Evolutionary conservation across 768 basidiomycete species (phyloP), one percentile per base, ranked within the genome.

Genomic region (Pleurotus tuber-regium): DNA sequence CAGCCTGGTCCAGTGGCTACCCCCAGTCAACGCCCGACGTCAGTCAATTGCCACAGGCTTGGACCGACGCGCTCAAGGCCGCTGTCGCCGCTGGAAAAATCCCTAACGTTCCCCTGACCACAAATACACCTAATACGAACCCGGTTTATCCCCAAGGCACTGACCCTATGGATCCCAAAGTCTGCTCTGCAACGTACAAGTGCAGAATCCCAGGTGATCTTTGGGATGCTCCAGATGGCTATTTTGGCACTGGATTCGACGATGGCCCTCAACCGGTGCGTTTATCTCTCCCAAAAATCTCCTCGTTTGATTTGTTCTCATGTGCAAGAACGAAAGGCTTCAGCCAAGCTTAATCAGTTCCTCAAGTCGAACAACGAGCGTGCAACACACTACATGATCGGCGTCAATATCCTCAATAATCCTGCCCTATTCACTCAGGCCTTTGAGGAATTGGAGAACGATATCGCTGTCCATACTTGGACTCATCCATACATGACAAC

Each of bases 381-480:
- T n/a, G 84, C 83, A 2, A 95, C 93, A 4, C 92, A 95, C 63
- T 96, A 95, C 66, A 81, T 93, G 75, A 95, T 97, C 56, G 94
- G 94, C 14, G 63, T 77, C 28, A 88, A 92, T 62, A 87, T 94
- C 52, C 59, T 88, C 23, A 44, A 62, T 35, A 71, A 87, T 61
- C 79, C 83, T 3, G 62, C 72, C 7, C 59, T 74, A 40, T 91
- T 93, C 66, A 56, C 70, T 52, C 60, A 62, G 8, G 83, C 83
- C 0, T 82, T 82, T 60, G 64, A 73, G 23, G 63, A 64, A 18
- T 36, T 54, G 25, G 72, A 70, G 2, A 60, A 72, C 41, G 78
- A 79, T 44, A 74, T 81, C 41, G 78, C 73, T 4, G 75, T 76
- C 0, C 83, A 86, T 59, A 86, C 84, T 0, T 89, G 78, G 78